Evolutionary conservation across 768 basidiomycete genomes (phyloP).

Genomic region (Kwoniella europaea): DNA sequence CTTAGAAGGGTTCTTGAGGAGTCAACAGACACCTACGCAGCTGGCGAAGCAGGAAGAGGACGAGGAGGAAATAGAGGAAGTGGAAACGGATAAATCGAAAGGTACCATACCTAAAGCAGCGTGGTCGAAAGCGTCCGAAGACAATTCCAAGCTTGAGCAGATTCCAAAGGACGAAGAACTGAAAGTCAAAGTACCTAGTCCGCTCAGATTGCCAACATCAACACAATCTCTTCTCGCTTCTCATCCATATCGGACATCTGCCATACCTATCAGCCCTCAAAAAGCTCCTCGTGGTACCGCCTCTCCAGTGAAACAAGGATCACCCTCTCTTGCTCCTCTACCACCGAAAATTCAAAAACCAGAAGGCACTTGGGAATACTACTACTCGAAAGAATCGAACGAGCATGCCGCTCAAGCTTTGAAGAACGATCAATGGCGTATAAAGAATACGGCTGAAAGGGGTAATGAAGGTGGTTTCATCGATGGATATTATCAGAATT

Average conservation of each 20-base stretch:
- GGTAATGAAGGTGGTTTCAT: constrained; percentile 79
- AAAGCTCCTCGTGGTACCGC: not conserved
- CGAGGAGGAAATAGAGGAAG: not conserved
- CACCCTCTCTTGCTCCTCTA: not conserved
- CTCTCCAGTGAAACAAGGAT: not conserved
- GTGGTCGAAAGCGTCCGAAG: no score
- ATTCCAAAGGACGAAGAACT: not conserved
- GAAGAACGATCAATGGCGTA: constrained; percentile 82
- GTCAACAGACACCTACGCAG: constrained; percentile 8
- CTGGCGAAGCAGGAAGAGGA: not conserved
- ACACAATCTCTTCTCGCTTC: constrained; percentile 18
- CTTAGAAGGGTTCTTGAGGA: constrained; percentile 43
- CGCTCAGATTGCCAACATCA: not conserved
- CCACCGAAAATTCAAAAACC: constrained; percentile 33
- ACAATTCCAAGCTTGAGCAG: no score
- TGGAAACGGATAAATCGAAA: not conserved
- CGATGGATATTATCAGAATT: constrained; percentile 74
- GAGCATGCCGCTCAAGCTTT: constrained; percentile 76
- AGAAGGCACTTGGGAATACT: constrained; percentile 64
- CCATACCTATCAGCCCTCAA: constrained; percentile 35
- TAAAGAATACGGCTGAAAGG: constrained; percentile 74
- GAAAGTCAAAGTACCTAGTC: not conserved
- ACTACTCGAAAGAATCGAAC: constrained; percentile 74
- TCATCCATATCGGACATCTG: constrained; percentile 4
- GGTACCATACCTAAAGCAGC: no score